phyloP scores from a whole-genome alignment of 805 yeast species.

The Candida maltosa region DNA sequence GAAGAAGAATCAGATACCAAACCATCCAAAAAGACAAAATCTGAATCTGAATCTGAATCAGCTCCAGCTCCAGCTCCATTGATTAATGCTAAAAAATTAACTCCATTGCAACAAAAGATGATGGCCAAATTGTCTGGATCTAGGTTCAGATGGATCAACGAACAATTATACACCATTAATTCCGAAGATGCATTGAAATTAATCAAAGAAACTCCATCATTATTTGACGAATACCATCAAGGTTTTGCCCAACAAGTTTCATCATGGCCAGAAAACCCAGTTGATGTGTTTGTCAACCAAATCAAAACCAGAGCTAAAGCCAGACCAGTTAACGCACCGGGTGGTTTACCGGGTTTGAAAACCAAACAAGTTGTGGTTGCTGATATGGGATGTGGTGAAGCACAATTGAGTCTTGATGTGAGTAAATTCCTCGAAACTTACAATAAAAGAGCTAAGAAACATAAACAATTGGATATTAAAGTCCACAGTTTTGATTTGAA shows the following conservation, averaged over 20 bases:
- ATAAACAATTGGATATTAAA: conserved; percentile 43
- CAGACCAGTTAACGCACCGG: conserved; percentile 87
- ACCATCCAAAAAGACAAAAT: not conserved
- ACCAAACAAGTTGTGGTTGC: conserved; percentile 72
- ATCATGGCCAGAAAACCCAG: conserved; percentile 98
- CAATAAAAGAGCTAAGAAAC: conserved; percentile 17
- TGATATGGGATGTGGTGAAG: conserved; percentile 99
- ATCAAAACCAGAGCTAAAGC: conserved; percentile 52
- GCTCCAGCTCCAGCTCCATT: conserved; percentile 11
- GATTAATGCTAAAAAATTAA: conserved; percentile 40
- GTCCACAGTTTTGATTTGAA: conserved; percentile 92
- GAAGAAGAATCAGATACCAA: conserved; percentile 2
- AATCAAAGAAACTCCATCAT: conserved; percentile 75
- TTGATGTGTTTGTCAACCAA: conserved; percentile 79
- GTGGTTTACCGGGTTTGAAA: conserved; percentile 80
- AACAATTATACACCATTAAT: conserved; percentile 84
- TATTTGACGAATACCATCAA: conserved; percentile 91
- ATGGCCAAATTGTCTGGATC: conserved; percentile 92
- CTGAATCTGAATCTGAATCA: conserved; percentile 2
- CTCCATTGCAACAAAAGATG: conserved; percentile 94
- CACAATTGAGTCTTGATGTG: conserved; percentile 73
- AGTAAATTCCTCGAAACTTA: too few species aligned
- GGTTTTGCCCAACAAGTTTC: conserved; percentile 95
- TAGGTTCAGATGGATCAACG: conserved; percentile 96
- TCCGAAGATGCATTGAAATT: conserved; percentile 75